Conservation (phyloP, 352 stramenopile genomes). For the Phytophthora kernoviae region DNA sequence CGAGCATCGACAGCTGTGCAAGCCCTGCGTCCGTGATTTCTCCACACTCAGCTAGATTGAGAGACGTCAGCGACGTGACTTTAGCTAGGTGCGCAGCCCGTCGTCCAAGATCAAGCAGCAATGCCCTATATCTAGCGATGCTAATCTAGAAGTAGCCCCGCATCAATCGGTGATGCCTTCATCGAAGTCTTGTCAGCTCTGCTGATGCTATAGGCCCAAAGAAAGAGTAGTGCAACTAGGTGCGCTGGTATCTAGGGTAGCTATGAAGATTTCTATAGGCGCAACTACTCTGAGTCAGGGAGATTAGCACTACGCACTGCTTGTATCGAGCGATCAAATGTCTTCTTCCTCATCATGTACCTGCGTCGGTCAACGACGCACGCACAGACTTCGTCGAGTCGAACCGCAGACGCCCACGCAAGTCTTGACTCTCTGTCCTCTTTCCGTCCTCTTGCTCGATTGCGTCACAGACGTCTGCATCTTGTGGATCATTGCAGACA, state of each 20-base stretch:
- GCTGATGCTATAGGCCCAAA: too few relatives aligned
- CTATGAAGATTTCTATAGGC: too few relatives aligned
- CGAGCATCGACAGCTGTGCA: conserved; percentile 44
- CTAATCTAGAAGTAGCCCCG: conserved; percentile 35
- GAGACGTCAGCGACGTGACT: conserved; percentile 59
- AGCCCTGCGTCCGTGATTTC: conserved; percentile 73
- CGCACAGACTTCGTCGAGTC: conserved; percentile 55
- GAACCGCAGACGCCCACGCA: conserved; percentile 28
- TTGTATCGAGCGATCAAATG: conserved; percentile 74
- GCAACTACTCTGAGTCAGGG: conserved; percentile 1
- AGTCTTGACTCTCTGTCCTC: conserved; percentile 6
- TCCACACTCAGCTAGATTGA: conserved; percentile 77
- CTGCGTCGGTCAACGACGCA: conserved; percentile 73
- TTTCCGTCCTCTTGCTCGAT: conserved; percentile 21
- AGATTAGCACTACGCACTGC: conserved; percentile 23
- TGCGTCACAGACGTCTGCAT: conserved; percentile 36
- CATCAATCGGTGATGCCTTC: too few relatives aligned
- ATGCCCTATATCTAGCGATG: conserved; percentile 82
- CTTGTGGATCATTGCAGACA: conserved; percentile 45
- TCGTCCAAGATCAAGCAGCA: conserved; percentile 73
- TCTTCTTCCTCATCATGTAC: conserved; percentile 83
- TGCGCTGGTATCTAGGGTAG: too few relatives aligned
- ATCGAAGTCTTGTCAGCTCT: too few relatives aligned
- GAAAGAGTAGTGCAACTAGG: too few relatives aligned
- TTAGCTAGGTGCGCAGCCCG: conserved; percentile 54